Percentiles rank a stretch among this genome's conserved stretches.
Conservation (phyloP, 345 rosid genomes). For the Eucalyptus caleyi region DNA sequence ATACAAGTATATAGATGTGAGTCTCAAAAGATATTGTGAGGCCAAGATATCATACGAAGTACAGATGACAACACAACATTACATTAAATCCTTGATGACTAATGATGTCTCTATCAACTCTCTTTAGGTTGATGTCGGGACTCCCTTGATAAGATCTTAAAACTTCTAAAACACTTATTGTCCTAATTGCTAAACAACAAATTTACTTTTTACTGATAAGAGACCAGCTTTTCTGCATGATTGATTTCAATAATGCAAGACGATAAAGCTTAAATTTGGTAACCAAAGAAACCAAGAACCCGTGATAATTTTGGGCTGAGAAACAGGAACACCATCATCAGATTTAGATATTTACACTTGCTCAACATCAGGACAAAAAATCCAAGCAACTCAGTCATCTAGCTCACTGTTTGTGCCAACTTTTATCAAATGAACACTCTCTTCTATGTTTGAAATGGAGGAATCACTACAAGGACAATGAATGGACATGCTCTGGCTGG, state of each 20-base stretch:
- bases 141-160: background rate
- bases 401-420: background rate
- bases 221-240: background rate
- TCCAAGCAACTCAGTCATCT: background rate
- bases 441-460: conserved; percentile 16
- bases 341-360: background rate
- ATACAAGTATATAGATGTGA: background rate
- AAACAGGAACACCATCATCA: background rate
- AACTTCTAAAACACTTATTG: background rate
- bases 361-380: background rate
- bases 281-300: background rate
- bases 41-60: background rate
- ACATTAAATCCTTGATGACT: background rate
- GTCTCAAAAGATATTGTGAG: background rate
- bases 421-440: conserved; percentile 10
- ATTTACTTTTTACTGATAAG: background rate
- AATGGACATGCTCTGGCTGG: conserved; percentile 37
- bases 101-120: background rate
- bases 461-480: conserved; percentile 13
- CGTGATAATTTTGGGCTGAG: background rate
- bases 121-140: background rate
- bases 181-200: background rate
- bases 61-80: background rate
- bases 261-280: background rate
- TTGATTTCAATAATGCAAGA: background rate